Base-by-base conservation (phyloP, 345 rosid genomes). In the Eutrema heterophyllum region DNA sequence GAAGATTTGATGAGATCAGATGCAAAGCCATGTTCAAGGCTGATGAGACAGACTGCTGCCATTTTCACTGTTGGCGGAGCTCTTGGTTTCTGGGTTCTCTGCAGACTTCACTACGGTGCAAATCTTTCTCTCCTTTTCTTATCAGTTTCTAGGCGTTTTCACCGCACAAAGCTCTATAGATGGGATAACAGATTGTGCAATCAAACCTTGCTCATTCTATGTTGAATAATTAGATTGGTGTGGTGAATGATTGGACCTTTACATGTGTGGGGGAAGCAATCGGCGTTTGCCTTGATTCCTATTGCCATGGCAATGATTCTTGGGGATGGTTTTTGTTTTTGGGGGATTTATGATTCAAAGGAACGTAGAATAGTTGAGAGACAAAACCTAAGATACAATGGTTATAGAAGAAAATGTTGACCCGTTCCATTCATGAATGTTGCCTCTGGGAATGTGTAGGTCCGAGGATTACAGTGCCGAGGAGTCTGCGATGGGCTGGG, bases 1-100 rank as follows among this genome's bases (percentile, higher is more conserved):
- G 97, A 93, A 43, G 90, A 89, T 71, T 46, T 91, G 40, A 91
- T 89, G 97, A 85, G 91, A 63, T 81, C 96, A 10, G 97, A 89
- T 77, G 79, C 84, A 16, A 91, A 89, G 63, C 96, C 97, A 56
- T 91, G 96, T 80, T 84, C 92, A 12, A 86, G 86, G 76, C 53
- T 89, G 29, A 86, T 83, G 92, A 85, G 87, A 83, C 96, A 91
- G 39, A 89, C 97, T 0, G 93, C 97, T 39, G 91, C 85, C 29
- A 75, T 89, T 76, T 91, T 80, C 71, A 63, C 86, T 0, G 87
- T 87, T 64, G 97, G 93, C 16, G 96, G 97, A 73, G 96, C 86
- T 33, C 73, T 92, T 11, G 93, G 88, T 7, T 92, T 92, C 82
- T 92, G 96, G 97, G 79, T 92, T 74, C 92, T 92, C 41, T 89